Conservation (phyloP, 495 filamentous ascomycete species). For the Xylaria cubensis region DNA sequence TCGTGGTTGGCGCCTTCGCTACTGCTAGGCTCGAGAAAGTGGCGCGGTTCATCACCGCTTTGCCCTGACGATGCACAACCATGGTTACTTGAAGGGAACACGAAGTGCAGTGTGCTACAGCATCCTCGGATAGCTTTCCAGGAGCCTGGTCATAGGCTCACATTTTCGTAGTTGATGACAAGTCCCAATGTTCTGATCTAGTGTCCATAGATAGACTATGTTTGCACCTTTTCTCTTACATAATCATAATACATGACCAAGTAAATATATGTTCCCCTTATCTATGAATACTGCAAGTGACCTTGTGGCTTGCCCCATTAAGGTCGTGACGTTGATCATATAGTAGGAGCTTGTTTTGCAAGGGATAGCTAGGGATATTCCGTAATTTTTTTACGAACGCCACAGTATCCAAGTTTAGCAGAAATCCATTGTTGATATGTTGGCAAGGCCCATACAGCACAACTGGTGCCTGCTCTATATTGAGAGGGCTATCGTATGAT, state of each 20-base stretch:
- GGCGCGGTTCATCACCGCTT: conserved; percentile 1
- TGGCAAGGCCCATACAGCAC: conserved; percentile 11
- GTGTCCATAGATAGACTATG: not conserved
- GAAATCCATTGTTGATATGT: not conserved
- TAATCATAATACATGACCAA: conserved; percentile 13
- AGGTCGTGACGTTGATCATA: not conserved
- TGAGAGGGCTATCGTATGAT: not conserved
- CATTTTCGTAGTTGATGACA: conserved; percentile 4
- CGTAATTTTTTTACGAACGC: conserved; percentile 1
- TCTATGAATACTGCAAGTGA: not conserved
- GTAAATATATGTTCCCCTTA: conserved; percentile 5
- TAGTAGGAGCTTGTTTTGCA: not conserved
- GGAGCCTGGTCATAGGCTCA: conserved; percentile 1
- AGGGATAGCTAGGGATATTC: not conserved
- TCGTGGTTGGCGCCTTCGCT: conserved; percentile 16
- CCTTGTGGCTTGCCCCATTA: conserved; percentile 3
- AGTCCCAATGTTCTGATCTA: not conserved
- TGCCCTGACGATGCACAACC: conserved; percentile 5
- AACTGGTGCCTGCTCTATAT: not conserved
- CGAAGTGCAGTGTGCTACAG: conserved; percentile 14
- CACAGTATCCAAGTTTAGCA: conserved; percentile 6
- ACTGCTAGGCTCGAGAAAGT: not conserved
- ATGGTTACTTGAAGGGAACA: conserved; percentile 16
- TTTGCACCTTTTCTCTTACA: not conserved
- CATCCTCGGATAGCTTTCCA: conserved; percentile 25